phyloP scores from a whole-genome alignment of 331 rosid genomes.

The Rosa hybrid region DNA sequence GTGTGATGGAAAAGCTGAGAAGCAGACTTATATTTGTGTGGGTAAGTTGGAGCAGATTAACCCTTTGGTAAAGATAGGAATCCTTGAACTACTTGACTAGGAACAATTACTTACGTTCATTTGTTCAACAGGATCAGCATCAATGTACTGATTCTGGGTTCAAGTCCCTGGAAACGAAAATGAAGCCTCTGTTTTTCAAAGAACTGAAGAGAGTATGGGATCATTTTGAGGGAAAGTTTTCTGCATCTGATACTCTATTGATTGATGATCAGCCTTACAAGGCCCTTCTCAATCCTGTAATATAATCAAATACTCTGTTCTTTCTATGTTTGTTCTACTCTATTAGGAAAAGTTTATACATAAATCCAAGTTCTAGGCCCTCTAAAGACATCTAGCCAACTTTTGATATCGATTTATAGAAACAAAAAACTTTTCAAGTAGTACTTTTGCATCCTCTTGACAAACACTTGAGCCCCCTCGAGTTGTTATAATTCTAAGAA shows the following conservation, averaged over 20 bases:
- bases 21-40: not conserved
- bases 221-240: not conserved
- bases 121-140: not conserved
- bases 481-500: not conserved
- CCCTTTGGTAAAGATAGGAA: not conserved
- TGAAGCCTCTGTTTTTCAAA: slow-evolving; percentile 35
- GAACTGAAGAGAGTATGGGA: slow-evolving; percentile 25
- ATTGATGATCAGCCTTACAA: slow-evolving; percentile 14
- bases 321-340: not conserved
- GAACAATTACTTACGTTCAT: not conserved
- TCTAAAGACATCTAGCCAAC: not conserved
- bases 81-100: not conserved
- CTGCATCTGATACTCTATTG: slow-evolving; percentile 11
- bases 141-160: slow-evolving; percentile 9
- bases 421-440: not conserved
- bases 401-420: not conserved
- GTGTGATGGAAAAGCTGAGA: slow-evolving; percentile 2
- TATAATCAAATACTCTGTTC: not conserved
- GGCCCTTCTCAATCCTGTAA: slow-evolving; percentile 20
- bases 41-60: not conserved
- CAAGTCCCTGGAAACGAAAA: not conserved
- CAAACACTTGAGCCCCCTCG: not conserved
- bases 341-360: not conserved
- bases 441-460: not conserved
- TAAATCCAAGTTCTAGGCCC: not conserved